Evolutionary conservation across 805 yeast genomes (phyloP).

Genomic region (Diddensiella caesifluorescens): DNA sequence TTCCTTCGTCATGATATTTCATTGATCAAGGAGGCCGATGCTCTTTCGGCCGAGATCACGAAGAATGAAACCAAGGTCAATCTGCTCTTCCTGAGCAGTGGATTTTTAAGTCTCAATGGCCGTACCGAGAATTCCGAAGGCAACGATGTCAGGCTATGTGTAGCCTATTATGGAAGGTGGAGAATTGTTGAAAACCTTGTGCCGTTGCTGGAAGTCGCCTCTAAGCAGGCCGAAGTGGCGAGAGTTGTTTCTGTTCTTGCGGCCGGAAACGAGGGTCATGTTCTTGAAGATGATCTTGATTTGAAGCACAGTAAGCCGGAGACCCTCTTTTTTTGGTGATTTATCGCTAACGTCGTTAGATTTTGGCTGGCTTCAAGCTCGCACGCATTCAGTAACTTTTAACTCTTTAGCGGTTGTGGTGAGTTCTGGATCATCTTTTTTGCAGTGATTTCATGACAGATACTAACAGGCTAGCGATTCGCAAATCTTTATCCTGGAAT

Average conservation of each 20-base stretch:
- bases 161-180: conserved; percentile 29
- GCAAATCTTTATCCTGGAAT: conserved; percentile 22
- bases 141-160: conserved; percentile 24
- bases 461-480: conserved; percentile 11
- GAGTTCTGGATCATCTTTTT: too few species aligned
- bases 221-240: conserved; percentile 20
- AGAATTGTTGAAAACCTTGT: conserved; percentile 20
- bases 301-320: conserved; percentile 17
- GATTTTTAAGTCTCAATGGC: conserved; percentile 32
- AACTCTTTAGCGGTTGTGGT: conserved; percentile 21
- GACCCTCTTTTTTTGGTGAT: neutral
- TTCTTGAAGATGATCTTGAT: conserved; percentile 25
- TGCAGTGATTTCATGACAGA: too few species aligned
- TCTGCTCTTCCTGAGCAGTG: conserved; percentile 20
- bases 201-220: conserved; percentile 23
- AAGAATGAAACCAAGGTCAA: conserved; percentile 20
- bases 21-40: conserved; percentile 21
- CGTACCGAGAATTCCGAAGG: conserved; percentile 29
- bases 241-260: conserved; percentile 26
- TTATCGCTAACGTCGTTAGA: neutral
- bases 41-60: conserved; percentile 11
- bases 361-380: neutral
- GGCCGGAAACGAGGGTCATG: conserved; percentile 22
- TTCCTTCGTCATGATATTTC: conserved; percentile 23
- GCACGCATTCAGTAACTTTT: conserved; percentile 18